These are phyloP conservation scores for Paragyromitra xinjiangensis DNA, from an alignment of 495 filamentous ascomycete species.

Conservation along the genomic window DNA sequence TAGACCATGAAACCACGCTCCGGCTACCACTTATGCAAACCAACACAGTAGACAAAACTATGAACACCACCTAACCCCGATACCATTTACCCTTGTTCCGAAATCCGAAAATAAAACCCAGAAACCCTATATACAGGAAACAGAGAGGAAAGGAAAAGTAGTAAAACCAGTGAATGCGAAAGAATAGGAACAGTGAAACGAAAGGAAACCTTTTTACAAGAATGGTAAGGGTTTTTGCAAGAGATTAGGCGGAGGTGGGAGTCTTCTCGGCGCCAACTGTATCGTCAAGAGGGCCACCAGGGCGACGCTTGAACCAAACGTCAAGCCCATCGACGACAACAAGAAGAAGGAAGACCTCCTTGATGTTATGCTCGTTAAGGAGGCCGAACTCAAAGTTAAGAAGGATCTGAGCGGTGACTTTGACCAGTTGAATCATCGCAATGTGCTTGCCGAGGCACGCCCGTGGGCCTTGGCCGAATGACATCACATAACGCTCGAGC, in stretches of 20 bases:
- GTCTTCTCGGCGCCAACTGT: conserved; percentile 40
- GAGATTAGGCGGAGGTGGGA: not conserved
- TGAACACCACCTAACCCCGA: conserved; percentile 15
- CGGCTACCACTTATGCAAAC: conserved; percentile 8
- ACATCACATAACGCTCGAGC: conserved; percentile 52
- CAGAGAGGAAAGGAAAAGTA: conserved; percentile 8
- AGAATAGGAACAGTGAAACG: not conserved
- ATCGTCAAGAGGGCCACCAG: conserved; percentile 50
- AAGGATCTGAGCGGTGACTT: conserved; percentile 48
- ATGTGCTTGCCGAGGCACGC: conserved; percentile 54
- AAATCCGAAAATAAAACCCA: conserved; percentile 19
- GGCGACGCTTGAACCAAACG: conserved; percentile 51
- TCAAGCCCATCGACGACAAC: conserved; percentile 58
- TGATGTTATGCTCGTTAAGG: conserved; percentile 60
- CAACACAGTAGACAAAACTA: conserved; percentile 12
- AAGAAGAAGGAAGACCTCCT: conserved; percentile 66
- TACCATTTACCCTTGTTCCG: conserved; percentile 10
- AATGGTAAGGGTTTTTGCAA: not conserved
- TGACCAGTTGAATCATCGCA: conserved; percentile 51
- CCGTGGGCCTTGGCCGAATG: conserved; percentile 49
- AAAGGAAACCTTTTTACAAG: conserved; percentile 14
- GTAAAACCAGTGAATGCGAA: conserved; percentile 8
- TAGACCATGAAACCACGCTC: conserved; percentile 3
- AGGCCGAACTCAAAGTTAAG: conserved; percentile 54
- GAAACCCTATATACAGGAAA: conserved; percentile 30